Evolutionary conservation across 495 filamentous ascomycete species (phyloP).

Genomic region (Tuber aestivum): DNA sequence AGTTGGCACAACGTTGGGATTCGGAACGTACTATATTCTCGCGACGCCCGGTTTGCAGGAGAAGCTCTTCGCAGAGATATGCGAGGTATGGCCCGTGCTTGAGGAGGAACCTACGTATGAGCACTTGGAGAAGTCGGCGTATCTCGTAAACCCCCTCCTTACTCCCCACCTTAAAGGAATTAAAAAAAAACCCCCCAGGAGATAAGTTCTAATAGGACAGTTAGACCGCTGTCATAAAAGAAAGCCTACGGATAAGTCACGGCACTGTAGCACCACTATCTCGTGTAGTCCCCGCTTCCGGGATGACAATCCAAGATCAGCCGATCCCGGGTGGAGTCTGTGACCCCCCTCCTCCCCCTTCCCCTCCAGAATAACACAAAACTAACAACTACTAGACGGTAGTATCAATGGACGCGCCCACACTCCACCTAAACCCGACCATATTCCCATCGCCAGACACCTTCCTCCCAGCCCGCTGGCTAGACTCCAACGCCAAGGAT

Average conservation of each 20-base stretch:
- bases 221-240: slow-evolving; percentile 43
- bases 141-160: slow-evolving; percentile 29
- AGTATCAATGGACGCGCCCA: slow-evolving; percentile 46
- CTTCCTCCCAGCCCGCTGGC: slow-evolving; percentile 50
- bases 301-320: slow-evolving; percentile 28
- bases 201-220: not conserved
- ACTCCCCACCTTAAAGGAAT: not conserved
- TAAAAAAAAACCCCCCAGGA: not conserved
- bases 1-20: slow-evolving; percentile 42
- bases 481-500: slow-evolving; percentile 35
- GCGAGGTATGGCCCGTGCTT: slow-evolving; percentile 40
- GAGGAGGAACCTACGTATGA: slow-evolving; percentile 36
- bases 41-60: slow-evolving; percentile 30
- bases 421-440: slow-evolving; percentile 46
- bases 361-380: not conserved
- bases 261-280: slow-evolving; percentile 25
- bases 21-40: slow-evolving; percentile 44
- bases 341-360: not conserved
- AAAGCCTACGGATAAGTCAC: slow-evolving; percentile 32
- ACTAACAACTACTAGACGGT: slow-evolving; percentile 9
- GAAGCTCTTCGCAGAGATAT: slow-evolving; percentile 42
- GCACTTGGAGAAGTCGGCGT: slow-evolving; percentile 43
- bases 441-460: slow-evolving; percentile 46
- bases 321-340: slow-evolving; percentile 32
- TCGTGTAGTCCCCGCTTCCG: slow-evolving; percentile 19